Evolutionary conservation across 768 basidiomycete species (phyloP), one percentile per base, ranked within the genome.

Genomic region (Peribolospora baueri): DNA sequence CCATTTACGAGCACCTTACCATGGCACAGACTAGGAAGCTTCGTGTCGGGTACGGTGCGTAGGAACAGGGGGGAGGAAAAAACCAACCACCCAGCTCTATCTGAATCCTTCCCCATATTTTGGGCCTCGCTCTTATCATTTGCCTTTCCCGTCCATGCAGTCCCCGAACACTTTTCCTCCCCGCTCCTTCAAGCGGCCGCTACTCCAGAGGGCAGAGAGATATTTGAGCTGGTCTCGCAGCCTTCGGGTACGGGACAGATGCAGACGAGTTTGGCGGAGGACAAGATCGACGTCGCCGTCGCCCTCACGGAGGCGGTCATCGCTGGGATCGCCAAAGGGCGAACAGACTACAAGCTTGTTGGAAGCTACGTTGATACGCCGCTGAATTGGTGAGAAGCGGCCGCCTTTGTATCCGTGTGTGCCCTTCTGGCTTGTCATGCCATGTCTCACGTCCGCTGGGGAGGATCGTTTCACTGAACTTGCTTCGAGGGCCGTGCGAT

Each of bases 321-420:
- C 59, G 82, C 86, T 51, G 90, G 90, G 0, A 84, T 93, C 54
- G 86, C 85, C 5, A 88, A 50, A 57, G 55, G 46, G 46, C 46
- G 10, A 39, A 11, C 75, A 53, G 76, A 81, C 5, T 98, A 93
- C 69, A 87, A 82, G 66, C 79, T 95, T 13, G 79, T 91, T 3
- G 88, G 91, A 5, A 84, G 83, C 63, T 95, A 85, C 65, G 88
- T 95, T 50, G 76, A 76, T 1, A 84, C 84, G 4, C 84, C 88
- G 2, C 70, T 95, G 47, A 81, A 84, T 70, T 95, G 86, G 88
- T 79, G 58, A 51, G 70, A 25, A 25, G 25, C 25, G 25, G 25
- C 25, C 25, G 25, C 25, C 25, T 25, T 25, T 25, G 25, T 25
- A 25, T 61, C 45, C 45, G 25, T 46, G 37, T 38, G 40, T 40